Base-by-base conservation (phyloP, 2,329 filamentous ascomycete genomes). In the Hypoxylon sp. region DNA sequence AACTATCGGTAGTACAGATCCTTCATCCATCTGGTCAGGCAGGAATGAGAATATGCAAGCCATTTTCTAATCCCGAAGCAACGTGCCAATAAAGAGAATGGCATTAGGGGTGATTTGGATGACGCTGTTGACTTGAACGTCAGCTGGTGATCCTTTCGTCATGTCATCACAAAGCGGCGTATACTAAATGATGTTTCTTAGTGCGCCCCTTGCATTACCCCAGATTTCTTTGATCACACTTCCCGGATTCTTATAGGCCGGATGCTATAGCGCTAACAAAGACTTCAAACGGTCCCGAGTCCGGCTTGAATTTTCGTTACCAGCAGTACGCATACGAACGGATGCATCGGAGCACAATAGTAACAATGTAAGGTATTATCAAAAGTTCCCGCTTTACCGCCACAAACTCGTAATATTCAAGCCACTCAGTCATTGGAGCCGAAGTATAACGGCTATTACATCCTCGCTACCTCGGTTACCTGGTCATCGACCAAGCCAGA, bases 141-240 rank as follows among this genome's bases (percentile, higher is more conserved):
- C 44, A 60, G 37, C 22, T 46, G 48, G 44, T 35, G 11, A 0
- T 44, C 19, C 14, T 54, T 39, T 59, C 13, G 47, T 47, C n/a
- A 17, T 59, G 29, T 44, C 50, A 35, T 51, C 33, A 22, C 14
- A 37, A 66, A 53, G 33, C 19, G 35, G 50, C 29, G 50, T 46
- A n/a, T 19, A 14, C 6, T 2, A 11, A 42, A 29, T 26, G 19
- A 29, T 19, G 42, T 58, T 39, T 29, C 54, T 50, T 44, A 14
- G 26, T 26, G 42, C 46, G n/a, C 35, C 54, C 54, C 51, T 59
- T 67, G 59, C 51, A 59, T 67, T 63, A 66, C 59, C 64, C 54
- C 50, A 51, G 59, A 55, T 51, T 29, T 64, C 51, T 64, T 64
- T 64, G 39, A 67, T 46, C 51, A 44, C 42, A 48, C 57, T 17